Evolutionary conservation across 1,284 basidiomycete species (phyloP).

Genomic region (Cutaneotrichosporon sp.): DNA sequence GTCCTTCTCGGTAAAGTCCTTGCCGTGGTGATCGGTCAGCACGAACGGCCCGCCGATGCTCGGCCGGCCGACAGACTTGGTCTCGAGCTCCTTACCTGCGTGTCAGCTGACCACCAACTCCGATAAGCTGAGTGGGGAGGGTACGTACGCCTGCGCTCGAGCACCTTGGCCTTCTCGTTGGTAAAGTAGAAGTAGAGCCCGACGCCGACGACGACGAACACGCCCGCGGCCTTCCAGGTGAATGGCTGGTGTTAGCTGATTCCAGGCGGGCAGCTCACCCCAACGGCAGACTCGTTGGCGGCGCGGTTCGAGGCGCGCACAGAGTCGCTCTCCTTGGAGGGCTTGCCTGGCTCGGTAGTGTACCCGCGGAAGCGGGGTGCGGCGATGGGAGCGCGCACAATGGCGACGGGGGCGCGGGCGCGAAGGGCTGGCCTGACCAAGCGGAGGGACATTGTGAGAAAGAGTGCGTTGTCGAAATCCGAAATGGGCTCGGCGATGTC

Average conservation of each 20-base stretch:
- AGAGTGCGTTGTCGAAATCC: constrained; percentile 1
- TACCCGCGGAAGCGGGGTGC: background rate
- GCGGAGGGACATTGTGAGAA: constrained; percentile 6
- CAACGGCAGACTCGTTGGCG: constrained; percentile 30
- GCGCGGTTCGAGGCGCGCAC: constrained; percentile 11
- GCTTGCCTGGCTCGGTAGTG: constrained; percentile 2
- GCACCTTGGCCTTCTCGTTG: constrained; percentile 77
- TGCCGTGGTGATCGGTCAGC: constrained; percentile 67
- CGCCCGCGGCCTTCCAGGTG: constrained; percentile 74
- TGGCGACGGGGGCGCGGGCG: background rate
- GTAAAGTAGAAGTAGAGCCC: constrained; percentile 88
- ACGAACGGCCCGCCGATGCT: constrained; percentile 88
- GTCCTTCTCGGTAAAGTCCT: constrained; percentile 78
- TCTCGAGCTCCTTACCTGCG: constrained; percentile 67
- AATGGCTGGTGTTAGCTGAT: constrained; percentile 65
- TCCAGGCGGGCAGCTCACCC: constrained; percentile 20
- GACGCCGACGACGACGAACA: constrained; percentile 79
- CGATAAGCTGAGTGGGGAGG: background rate
- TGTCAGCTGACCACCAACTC: constrained; percentile 50
- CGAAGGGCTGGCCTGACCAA: constrained; percentile 4
- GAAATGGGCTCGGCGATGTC: background rate
- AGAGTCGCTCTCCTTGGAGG: background rate
- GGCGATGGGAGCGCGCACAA: background rate
- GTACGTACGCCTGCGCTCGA: constrained; percentile 66
- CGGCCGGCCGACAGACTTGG: constrained; percentile 61